phyloP scores from a whole-genome alignment of 2,329 filamentous ascomycete genomes.

The Penicillium palitans region DNA sequence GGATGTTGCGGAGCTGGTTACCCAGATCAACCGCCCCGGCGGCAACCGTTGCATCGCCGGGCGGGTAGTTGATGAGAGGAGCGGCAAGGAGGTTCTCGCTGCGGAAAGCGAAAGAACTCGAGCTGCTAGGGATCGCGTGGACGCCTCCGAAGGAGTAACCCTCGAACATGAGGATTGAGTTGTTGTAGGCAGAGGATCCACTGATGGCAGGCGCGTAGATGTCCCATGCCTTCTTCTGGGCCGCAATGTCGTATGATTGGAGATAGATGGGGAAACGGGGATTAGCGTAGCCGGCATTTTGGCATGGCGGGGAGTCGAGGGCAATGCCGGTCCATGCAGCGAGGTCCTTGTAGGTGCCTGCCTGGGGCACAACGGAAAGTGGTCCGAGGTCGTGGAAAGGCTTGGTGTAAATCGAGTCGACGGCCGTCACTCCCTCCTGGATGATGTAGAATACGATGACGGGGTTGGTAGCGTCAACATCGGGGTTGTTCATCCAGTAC shows the following conservation, averaged over 20 bases:
- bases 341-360: constrained; percentile 51
- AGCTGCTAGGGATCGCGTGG: constrained; percentile 34
- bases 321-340: constrained; percentile 47
- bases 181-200: constrained; percentile 34
- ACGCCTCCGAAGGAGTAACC: constrained; percentile 54
- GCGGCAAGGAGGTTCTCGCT: constrained; percentile 45
- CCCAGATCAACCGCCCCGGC: constrained; percentile 30
- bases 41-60: constrained; percentile 25
- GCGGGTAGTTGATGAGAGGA: constrained; percentile 34
- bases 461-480: constrained; percentile 29
- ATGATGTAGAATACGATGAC: constrained; percentile 36
- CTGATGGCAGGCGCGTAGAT: constrained; percentile 39
- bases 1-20: constrained; percentile 31
- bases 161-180: constrained; percentile 58
- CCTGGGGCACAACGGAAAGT: constrained; percentile 30
- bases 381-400: constrained; percentile 49
- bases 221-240: constrained; percentile 41
- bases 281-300: constrained; percentile 45
- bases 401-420: constrained; percentile 45
- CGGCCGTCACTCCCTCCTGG: constrained; percentile 38
- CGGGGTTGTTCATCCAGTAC: constrained; percentile 29
- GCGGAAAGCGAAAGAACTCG: constrained; percentile 51
- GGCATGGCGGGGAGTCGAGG: constrained; percentile 41
- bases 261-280: constrained; percentile 50
- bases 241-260: constrained; percentile 40